phyloP scores from a whole-genome alignment of 495 filamentous ascomycete genomes.

The Chaetomium fimeti region DNA sequence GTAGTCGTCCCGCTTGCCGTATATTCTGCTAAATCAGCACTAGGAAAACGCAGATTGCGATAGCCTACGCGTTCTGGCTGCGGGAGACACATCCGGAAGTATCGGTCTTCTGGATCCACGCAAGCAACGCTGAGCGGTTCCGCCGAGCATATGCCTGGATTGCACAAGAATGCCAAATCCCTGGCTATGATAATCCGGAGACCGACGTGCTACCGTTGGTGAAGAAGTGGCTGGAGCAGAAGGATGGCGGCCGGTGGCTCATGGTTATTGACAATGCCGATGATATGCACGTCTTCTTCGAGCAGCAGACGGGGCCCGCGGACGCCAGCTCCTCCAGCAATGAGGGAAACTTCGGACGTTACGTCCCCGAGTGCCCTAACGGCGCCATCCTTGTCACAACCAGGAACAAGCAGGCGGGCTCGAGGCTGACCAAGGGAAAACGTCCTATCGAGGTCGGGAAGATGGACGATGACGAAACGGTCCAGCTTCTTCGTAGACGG shows the following conservation, averaged over 20 bases:
- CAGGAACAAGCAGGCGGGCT: slow-evolving; percentile 36
- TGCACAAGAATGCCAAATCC: slow-evolving; percentile 38
- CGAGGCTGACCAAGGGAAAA: slow-evolving; percentile 24
- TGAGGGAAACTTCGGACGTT: slow-evolving; percentile 25
- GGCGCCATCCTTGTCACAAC: slow-evolving; percentile 45
- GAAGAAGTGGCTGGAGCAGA: slow-evolving; percentile 40
- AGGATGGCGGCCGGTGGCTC: slow-evolving; percentile 44
- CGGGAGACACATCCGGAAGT: slow-evolving; percentile 35
- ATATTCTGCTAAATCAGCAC: no score
- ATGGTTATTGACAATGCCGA: slow-evolving; percentile 55
- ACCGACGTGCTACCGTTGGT: slow-evolving; percentile 39
- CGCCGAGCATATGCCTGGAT: slow-evolving; percentile 46
- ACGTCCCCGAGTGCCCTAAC: slow-evolving; percentile 40
- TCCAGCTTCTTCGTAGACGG: slow-evolving; percentile 20
- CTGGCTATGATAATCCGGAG: slow-evolving; percentile 35
- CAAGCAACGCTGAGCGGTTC: slow-evolving; percentile 41
- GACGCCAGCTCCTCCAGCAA: not conserved
- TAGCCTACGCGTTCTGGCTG: slow-evolving; percentile 49
- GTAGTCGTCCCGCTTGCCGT: no score
- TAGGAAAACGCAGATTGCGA: slow-evolving; percentile 58
- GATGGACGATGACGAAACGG: slow-evolving; percentile 37
- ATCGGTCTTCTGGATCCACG: slow-evolving; percentile 52
- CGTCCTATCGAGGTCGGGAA: slow-evolving; percentile 29
- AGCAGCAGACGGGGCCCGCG: not conserved
- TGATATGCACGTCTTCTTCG: not conserved